Conservation (phyloP, 768 basidiomycete species). For the Pilatotrama ljubarskyi region DNA sequence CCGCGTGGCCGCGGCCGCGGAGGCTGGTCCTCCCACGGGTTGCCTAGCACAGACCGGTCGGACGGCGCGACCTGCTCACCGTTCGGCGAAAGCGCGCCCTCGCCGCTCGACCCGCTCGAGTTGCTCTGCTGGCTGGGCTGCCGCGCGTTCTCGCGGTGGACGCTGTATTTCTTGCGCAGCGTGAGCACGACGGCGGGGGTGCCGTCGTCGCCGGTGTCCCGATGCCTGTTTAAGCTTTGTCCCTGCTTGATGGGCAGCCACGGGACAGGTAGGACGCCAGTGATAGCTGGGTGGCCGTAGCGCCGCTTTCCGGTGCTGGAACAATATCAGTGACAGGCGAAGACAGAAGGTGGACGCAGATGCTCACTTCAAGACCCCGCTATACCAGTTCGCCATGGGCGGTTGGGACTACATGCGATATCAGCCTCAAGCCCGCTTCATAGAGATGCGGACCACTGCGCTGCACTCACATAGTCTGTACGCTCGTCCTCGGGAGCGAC, state of each 20-base stretch:
- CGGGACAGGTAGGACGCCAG: constrained; percentile 89
- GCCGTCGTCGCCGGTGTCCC: constrained; percentile 40
- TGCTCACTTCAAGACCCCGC: constrained; percentile 83
- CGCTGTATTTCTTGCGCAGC: constrained; percentile 69
- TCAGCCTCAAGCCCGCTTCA: constrained; percentile 1
- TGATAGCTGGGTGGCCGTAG: constrained; percentile 93
- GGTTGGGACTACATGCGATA: constrained; percentile 74
- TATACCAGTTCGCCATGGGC: constrained; percentile 94
- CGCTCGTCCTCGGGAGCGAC: constrained; percentile 93
- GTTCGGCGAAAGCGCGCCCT: background rate
- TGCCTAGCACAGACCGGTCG: constrained; percentile 29
- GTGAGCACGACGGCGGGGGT: constrained; percentile 79
- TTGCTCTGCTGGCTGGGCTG: constrained; percentile 14
- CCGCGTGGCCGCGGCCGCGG: constrained; percentile 29
- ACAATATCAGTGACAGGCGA: constrained; percentile 12
- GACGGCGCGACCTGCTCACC: constrained; percentile 13
- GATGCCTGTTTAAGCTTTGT: constrained; percentile 32
- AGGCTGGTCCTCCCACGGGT: constrained; percentile 61
- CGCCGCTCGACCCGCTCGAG: constrained; percentile 1
- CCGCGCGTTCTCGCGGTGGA: constrained; percentile 28
- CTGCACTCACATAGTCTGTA: constrained; percentile 74
- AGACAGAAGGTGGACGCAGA: background rate
- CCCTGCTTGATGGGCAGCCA: constrained; percentile 89
- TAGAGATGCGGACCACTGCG: no score
- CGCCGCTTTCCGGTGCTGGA: constrained; percentile 87